phyloP scores from a whole-genome alignment of 2,329 filamentous ascomycete genomes.

The Ascochyta lentis region DNA sequence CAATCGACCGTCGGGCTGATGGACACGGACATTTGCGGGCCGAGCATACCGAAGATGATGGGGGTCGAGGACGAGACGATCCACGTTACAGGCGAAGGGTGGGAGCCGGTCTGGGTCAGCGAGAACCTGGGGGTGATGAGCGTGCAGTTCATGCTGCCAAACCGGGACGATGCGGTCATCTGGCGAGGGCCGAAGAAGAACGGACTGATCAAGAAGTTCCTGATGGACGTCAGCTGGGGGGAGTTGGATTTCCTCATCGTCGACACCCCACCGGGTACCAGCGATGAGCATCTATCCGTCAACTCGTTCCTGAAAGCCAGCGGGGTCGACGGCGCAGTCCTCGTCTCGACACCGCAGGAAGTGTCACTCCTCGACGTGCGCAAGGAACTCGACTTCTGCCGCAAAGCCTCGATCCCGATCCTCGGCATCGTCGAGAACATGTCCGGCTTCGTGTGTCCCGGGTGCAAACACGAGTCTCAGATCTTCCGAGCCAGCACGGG shows the following conservation, averaged over 20 bases:
- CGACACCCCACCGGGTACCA: constrained; percentile 94
- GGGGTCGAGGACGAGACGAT: constrained; percentile 93
- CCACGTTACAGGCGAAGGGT: constrained; percentile 85
- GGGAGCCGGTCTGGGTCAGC: constrained; percentile 94
- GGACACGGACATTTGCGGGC: constrained; percentile 98
- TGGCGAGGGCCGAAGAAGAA: constrained; percentile 99
- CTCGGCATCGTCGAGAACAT: constrained; percentile 97
- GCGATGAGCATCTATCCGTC: constrained; percentile 92
- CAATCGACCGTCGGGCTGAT: constrained; percentile 87
- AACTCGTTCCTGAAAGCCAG: constrained; percentile 90
- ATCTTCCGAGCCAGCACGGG: constrained; percentile 94
- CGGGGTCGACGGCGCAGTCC: constrained; percentile 89
- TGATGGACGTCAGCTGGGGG: constrained; percentile 98
- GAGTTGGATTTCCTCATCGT: constrained; percentile 91
- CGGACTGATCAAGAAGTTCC: constrained; percentile 94
- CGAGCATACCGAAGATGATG: constrained; percentile 98
- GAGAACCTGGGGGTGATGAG: constrained; percentile 97
- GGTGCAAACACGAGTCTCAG: constrained; percentile 78
- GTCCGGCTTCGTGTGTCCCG: constrained; percentile 95
- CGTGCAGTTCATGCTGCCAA: constrained; percentile 97
- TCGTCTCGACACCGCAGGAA: constrained; percentile 95
- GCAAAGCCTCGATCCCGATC: constrained; percentile 88
- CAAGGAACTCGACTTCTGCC: constrained; percentile 97
- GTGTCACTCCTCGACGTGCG: constrained; percentile 89
- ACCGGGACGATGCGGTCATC: constrained; percentile 92